Evolutionary conservation across 768 basidiomycete genomes (phyloP).

Genomic region (Boletus rex-veris): DNA sequence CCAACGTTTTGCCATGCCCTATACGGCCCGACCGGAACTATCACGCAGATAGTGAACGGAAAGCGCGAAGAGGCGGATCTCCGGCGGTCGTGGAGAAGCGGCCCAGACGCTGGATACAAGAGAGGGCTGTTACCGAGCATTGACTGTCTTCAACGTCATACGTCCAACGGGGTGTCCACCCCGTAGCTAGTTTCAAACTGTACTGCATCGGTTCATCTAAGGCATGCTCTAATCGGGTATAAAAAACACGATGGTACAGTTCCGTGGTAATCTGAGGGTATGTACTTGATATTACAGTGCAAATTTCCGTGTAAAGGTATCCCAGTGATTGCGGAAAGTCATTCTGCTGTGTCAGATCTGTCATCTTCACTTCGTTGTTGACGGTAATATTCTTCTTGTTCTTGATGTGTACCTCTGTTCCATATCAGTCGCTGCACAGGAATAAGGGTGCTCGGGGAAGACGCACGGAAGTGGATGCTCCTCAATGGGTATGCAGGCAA

Average conservation of each 20-base stretch:
- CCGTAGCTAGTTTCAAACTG: neutral
- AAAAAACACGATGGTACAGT: slow-evolving; percentile 21
- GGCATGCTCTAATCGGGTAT: slow-evolving; percentile 8
- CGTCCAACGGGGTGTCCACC: neutral
- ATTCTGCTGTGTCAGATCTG: slow-evolving; percentile 15
- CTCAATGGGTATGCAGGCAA: slow-evolving; percentile 72
- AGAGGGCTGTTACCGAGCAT: slow-evolving; percentile 37
- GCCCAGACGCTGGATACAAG: slow-evolving; percentile 81
- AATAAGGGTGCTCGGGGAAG: slow-evolving; percentile 5
- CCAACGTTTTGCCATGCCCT: slow-evolving; percentile 76
- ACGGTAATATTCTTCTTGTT: slow-evolving; percentile 56
- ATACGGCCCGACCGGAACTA: slow-evolving; percentile 57
- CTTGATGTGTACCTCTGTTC: slow-evolving; percentile 57
- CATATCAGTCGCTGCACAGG: slow-evolving; percentile 17
- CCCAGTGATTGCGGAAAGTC: slow-evolving; percentile 13
- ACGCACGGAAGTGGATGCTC: slow-evolving; percentile 58
- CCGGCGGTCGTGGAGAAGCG: slow-evolving; percentile 54
- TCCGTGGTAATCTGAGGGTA: slow-evolving; percentile 20
- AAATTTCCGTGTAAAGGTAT: slow-evolving; percentile 27
- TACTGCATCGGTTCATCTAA: neutral
- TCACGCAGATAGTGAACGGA: slow-evolving; percentile 51
- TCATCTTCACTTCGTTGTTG: slow-evolving; percentile 32
- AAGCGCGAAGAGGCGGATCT: slow-evolving; percentile 21
- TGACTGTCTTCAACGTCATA: slow-evolving; percentile 5
- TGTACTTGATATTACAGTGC: slow-evolving; percentile 28